These are phyloP conservation scores for Globisporangium spiculum DNA, from an alignment of 352 stramenopile genomes.

Conservation along the genomic window DNA sequence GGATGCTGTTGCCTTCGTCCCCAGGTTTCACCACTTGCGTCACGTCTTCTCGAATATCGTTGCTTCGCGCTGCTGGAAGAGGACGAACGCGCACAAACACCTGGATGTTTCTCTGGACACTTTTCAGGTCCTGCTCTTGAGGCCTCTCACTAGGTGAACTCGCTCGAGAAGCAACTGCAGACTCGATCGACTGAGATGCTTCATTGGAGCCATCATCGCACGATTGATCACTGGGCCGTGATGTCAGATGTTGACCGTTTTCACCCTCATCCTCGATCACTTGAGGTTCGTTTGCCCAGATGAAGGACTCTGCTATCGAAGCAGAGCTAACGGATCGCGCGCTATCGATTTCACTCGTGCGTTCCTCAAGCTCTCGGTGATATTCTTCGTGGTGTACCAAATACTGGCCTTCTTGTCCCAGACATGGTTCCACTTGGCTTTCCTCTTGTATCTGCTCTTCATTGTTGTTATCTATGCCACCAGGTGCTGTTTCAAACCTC, in stretches of 20 bases:
- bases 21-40: slow-evolving; percentile 33
- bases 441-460: background rate
- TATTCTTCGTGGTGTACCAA: background rate
- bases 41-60: slow-evolving; percentile 17
- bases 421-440: background rate
- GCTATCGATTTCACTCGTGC: background rate
- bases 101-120: slow-evolving; percentile 38
- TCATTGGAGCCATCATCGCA: background rate
- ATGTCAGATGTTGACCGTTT: background rate
- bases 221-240: background rate
- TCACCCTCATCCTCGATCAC: background rate
- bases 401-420: background rate
- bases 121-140: background rate
- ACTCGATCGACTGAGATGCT: background rate
- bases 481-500: background rate
- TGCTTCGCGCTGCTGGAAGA: slow-evolving; percentile 9
- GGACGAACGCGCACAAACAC: slow-evolving; percentile 77
- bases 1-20: slow-evolving; percentile 25
- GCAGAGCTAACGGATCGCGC: background rate
- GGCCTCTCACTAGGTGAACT: background rate
- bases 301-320: background rate
- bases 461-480: background rate
- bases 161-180: background rate
- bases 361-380: background rate
- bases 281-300: background rate